Evolutionary conservation across 306 rosid species (phyloP).

Genomic region (Cucurbita ficifolia): DNA sequence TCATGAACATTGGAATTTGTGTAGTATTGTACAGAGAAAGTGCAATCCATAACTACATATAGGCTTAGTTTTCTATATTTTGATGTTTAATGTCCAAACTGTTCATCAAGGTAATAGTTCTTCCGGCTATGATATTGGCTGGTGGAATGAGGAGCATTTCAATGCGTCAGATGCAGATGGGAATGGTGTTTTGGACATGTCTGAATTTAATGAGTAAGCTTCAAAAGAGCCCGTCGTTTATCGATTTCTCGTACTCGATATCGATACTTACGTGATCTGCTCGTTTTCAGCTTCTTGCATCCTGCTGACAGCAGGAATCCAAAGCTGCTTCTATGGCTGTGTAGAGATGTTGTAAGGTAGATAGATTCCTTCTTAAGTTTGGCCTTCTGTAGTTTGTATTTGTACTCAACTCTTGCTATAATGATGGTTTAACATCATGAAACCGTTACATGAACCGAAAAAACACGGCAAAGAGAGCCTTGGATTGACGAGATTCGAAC

Average conservation of each 20-base stretch:
- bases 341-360: conserved; percentile 88
- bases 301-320: conserved; percentile 79
- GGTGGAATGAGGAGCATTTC: conserved; percentile 96
- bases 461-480: background rate
- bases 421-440: background rate
- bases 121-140: conserved; percentile 78
- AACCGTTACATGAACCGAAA: background rate
- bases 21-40: background rate
- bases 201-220: conserved; percentile 82
- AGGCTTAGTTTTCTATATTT: background rate
- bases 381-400: background rate
- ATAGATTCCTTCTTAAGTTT: background rate
- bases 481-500: background rate
- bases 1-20: background rate
- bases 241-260: conserved; percentile 1
- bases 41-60: background rate
- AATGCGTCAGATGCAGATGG: conserved; percentile 80
- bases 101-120: conserved; percentile 44
- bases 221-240: background rate
- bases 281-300: conserved; percentile 51
- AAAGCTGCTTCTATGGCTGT: conserved; percentile 69
- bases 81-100: conserved; percentile 3
- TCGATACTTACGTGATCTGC: background rate
- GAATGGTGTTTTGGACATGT: conserved; percentile 56
- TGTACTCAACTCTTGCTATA: background rate